Evolutionary conservation across 2,329 filamentous ascomycete species (phyloP).

Genomic region (Nemania sp.): DNA sequence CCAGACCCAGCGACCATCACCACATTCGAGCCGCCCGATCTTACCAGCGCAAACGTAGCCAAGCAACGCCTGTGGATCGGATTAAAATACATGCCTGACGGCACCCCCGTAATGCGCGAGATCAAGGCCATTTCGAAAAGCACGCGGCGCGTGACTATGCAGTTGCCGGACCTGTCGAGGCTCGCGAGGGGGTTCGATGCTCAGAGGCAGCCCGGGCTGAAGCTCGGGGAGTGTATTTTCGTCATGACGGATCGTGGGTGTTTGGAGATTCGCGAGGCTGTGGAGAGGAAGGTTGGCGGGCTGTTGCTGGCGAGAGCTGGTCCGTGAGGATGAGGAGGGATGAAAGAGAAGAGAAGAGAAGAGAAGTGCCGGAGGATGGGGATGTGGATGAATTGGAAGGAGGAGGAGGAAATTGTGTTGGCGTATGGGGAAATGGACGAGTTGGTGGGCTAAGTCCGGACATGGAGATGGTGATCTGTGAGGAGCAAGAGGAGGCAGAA

Average conservation of each 20-base stretch:
- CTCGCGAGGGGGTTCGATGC: slow-evolving; percentile 71
- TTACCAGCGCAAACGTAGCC: slow-evolving; percentile 73
- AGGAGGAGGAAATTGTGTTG: background rate
- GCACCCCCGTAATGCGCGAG: slow-evolving; percentile 73
- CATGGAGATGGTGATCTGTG: too few relatives aligned
- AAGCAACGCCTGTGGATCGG: slow-evolving; percentile 81
- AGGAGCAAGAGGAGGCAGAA: too few relatives aligned
- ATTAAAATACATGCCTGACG: slow-evolving; percentile 87
- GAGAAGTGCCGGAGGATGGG: background rate
- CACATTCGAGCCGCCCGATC: slow-evolving; percentile 54
- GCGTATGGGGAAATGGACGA: background rate
- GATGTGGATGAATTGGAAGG: background rate
- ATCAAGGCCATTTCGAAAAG: slow-evolving; percentile 73
- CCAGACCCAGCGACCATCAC: slow-evolving; percentile 52
- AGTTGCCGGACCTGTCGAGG: slow-evolving; percentile 61
- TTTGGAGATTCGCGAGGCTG: slow-evolving; percentile 79
- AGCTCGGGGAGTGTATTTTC: slow-evolving; percentile 81
- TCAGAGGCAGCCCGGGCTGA: slow-evolving; percentile 66
- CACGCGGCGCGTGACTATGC: slow-evolving; percentile 70
- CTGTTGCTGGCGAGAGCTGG: slow-evolving; percentile 64
- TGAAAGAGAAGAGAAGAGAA: background rate
- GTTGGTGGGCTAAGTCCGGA: too few relatives aligned
- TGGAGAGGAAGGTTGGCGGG: slow-evolving; percentile 80
- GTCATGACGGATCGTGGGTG: slow-evolving; percentile 77
- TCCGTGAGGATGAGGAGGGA: slow-evolving; percentile 21